Conservation (phyloP, 495 filamentous ascomycete species). For the Penicillium nucicola region DNA sequence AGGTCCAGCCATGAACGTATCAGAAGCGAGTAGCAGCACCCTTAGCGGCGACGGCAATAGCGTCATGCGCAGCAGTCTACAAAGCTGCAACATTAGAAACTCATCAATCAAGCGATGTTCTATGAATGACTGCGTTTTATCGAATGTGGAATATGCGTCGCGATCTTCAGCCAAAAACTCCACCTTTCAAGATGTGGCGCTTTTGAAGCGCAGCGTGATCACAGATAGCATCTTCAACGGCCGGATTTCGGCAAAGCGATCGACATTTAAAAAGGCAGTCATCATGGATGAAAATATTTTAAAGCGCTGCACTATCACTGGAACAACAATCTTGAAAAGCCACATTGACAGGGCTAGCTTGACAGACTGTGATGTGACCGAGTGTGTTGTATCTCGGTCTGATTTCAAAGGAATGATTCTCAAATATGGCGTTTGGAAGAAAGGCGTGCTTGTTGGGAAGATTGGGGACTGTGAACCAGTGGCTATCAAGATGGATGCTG, state of each 20-base stretch:
- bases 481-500: constrained; percentile 3
- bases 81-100: constrained; percentile 19
- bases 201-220: constrained; percentile 18
- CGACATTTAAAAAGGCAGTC: constrained; percentile 12
- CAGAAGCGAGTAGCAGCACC: no score
- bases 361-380: constrained; percentile 27
- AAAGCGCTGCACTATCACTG: constrained; percentile 15
- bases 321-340: constrained; percentile 14
- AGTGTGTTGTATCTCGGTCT: constrained; percentile 26
- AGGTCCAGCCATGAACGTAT: no score
- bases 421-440: constrained; percentile 35
- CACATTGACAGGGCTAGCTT: constrained; percentile 15
- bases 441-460: constrained; percentile 28
- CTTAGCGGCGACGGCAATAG: constrained; percentile 6
- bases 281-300: constrained; percentile 10
- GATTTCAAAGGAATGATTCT: constrained; percentile 31
- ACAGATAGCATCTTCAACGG: constrained; percentile 17
- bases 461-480: constrained; percentile 19
- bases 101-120: constrained; percentile 10
- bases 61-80: constrained; percentile 18
- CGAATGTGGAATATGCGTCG: constrained; percentile 8
- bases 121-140: constrained; percentile 15
- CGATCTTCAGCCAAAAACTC: constrained; percentile 8
- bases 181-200: constrained; percentile 12
- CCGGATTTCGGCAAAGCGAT: constrained; percentile 11